These are phyloP conservation scores for Amphibolis antarctica DNA, from an alignment of 106 monocot genomes.

Conservation along the genomic window DNA sequence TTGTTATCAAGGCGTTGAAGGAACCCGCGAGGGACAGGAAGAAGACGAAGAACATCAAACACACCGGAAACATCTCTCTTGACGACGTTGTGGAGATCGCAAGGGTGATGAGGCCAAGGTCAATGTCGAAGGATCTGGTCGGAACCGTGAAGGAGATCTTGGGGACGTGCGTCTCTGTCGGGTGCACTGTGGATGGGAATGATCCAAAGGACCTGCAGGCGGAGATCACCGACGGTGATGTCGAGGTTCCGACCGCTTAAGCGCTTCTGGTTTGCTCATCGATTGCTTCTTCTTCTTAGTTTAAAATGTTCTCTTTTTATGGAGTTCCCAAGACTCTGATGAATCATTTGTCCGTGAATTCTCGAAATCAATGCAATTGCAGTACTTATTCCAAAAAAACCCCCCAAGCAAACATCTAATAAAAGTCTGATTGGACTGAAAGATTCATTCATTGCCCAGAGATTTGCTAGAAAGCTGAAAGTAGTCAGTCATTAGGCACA, in stretches of 20 bases:
- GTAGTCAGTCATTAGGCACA: too few relatives aligned
- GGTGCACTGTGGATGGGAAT: constrained; percentile 56
- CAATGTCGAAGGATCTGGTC: constrained; percentile 56
- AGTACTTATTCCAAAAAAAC: too few relatives aligned
- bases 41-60: constrained; percentile 64
- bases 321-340: too few relatives aligned
- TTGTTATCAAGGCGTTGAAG: constrained; percentile 59
- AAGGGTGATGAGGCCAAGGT: constrained; percentile 34
- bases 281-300: background rate
- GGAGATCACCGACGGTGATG: constrained; percentile 34
- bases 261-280: background rate
- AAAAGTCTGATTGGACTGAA: too few relatives aligned
- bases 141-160: constrained; percentile 58
- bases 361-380: too few relatives aligned
- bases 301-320: too few relatives aligned
- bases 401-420: too few relatives aligned
- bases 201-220: constrained; percentile 56
- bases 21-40: constrained; percentile 62
- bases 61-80: constrained; percentile 46
- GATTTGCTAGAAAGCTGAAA: too few relatives aligned
- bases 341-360: too few relatives aligned
- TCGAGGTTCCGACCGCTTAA: constrained; percentile 32
- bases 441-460: too few relatives aligned
- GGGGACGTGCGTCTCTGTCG: constrained; percentile 58
- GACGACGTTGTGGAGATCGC: constrained; percentile 65